These are phyloP conservation scores for Ogataea dorogensis DNA, from an alignment of 805 yeast genomes.

Conservation along the genomic window DNA sequence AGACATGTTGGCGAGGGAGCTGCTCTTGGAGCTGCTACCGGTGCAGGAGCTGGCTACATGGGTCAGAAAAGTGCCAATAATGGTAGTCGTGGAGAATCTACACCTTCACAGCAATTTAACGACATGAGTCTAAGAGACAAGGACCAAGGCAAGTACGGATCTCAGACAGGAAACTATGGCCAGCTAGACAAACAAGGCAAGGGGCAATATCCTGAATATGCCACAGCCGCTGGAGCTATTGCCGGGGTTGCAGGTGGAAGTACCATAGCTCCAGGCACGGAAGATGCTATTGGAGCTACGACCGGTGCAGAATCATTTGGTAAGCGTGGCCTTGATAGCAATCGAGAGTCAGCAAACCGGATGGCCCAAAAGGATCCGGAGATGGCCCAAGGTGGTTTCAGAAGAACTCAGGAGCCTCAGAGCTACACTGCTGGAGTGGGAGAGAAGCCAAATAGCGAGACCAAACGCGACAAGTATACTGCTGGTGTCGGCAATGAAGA, in stretches of 20 bases:
- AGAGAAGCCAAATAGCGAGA: conserved; percentile 1
- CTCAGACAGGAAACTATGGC: not conserved
- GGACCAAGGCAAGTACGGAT: conserved; percentile 8
- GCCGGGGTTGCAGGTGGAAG: conserved; percentile 13
- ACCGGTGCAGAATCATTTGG: conserved; percentile 12
- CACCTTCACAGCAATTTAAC: conserved; percentile 1
- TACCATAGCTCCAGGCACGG: conserved; percentile 15
- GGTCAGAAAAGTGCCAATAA: conserved; percentile 4
- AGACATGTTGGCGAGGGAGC: too few relatives aligned
- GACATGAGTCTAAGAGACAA: not conserved
- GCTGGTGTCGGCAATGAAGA: conserved; percentile 6
- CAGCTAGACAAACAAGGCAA: conserved; percentile 11
- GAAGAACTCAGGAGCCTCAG: conserved; percentile 4
- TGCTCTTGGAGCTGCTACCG: conserved; percentile 18
- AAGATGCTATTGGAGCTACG: conserved; percentile 13
- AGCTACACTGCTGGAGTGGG: conserved; percentile 9
- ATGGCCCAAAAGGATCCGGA: conserved; percentile 7
- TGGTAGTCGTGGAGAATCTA: not conserved
- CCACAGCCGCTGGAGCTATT: conserved; percentile 17
- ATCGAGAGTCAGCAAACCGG: conserved; percentile 1
- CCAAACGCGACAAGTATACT: conserved; percentile 7
- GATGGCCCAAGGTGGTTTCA: conserved; percentile 7
- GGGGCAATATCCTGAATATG: conserved; percentile 10
- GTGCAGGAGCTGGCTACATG: conserved; percentile 19
- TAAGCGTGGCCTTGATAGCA: conserved; percentile 1